A percentile compares a stretch with the other conserved stretches of the same genome.
phyloP scores from a whole-genome alignment of 192 early-diverging fungal genomes.

The Thamnidium elegans region DNA sequence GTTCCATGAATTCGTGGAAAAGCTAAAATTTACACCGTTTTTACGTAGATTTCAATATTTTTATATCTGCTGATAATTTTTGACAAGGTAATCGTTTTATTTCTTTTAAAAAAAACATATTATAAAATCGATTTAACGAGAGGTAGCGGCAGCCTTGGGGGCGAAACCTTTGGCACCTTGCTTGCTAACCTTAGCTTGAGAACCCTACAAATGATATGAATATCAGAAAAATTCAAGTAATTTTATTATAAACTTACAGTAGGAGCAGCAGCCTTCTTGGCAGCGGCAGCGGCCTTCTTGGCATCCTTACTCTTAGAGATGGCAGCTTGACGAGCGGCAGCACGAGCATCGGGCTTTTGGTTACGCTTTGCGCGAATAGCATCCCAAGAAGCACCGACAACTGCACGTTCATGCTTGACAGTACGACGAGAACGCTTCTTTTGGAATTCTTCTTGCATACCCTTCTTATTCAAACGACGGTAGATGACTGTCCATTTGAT shows the following conservation, averaged over 20 bases:
- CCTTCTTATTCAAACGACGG: conserved; percentile 99
- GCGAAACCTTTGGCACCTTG: conserved; percentile 78
- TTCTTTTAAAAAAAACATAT: too few relatives aligned
- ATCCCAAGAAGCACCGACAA: conserved; percentile 93
- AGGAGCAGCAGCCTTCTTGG: conserved; percentile 65
- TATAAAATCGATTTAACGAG: conserved; percentile 60
- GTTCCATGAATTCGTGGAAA: too few relatives aligned
- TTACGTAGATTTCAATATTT: too few relatives aligned
- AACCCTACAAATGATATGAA: neutral
- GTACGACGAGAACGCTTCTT: conserved; percentile 93
- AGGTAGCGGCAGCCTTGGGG: conserved; percentile 73
- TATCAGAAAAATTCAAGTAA: too few relatives aligned
- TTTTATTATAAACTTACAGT: conserved; percentile 7
- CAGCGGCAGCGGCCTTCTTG: conserved; percentile 83
- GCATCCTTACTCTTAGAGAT: conserved; percentile 84
- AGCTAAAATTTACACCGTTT: too few relatives aligned
- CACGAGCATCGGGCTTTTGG: conserved; percentile 93
- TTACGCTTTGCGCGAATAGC: conserved; percentile 94
- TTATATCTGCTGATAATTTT: too few relatives aligned
- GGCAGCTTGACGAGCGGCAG: conserved; percentile 82
- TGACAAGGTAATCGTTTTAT: too few relatives aligned
- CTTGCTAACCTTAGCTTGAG: conserved; percentile 66
- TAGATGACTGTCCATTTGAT: conserved; percentile 94
- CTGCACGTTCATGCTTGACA: conserved; percentile 91
- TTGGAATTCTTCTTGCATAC: conserved; percentile 88